Percentiles rank a stretch among this genome's conserved stretches.
These are phyloP conservation scores for Tulasnella calospora DNA, from an alignment of 768 basidiomycete genomes.

Conservation along the genomic window DNA sequence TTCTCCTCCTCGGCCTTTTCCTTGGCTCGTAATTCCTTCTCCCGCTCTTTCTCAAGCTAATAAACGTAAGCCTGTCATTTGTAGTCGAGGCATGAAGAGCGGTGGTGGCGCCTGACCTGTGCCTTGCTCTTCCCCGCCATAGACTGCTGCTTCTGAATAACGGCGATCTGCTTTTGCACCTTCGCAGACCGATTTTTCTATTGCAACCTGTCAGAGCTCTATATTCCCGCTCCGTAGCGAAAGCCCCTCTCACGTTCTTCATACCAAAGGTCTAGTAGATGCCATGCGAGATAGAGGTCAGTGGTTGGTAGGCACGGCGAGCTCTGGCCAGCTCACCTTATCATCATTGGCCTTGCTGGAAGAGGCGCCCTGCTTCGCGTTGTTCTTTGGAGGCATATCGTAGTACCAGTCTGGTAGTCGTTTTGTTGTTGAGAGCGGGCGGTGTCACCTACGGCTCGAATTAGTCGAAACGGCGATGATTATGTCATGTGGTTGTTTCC, in stretches of 20 bases:
- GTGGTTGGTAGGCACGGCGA: constrained; percentile 2
- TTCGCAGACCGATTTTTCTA: constrained; percentile 94
- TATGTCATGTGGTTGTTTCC: not conserved
- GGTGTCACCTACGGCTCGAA: not conserved
- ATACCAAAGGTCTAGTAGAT: constrained; percentile 69
- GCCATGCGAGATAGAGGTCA: constrained; percentile 34
- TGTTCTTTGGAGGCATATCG: constrained; percentile 78
- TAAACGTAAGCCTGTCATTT: not conserved
- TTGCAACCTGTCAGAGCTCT: not conserved
- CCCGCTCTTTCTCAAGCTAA: constrained; percentile 74
- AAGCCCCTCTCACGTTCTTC: constrained; percentile 63
- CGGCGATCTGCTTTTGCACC: constrained; percentile 79
- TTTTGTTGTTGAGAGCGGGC: not conserved
- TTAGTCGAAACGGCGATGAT: constrained; percentile 10
- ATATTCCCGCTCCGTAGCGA: not conserved
- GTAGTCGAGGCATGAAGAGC: constrained; percentile 26
- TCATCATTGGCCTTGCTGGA: constrained; percentile 69
- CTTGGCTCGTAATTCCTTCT: constrained; percentile 71
- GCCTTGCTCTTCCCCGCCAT: constrained; percentile 75
- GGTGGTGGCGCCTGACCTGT: constrained; percentile 28
- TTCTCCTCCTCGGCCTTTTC: constrained; percentile 76
- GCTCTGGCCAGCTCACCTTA: constrained; percentile 51
- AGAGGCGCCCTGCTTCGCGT: constrained; percentile 47
- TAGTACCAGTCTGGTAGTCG: not conserved
- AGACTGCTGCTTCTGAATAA: constrained; percentile 72